Evolutionary conservation across 345 rosid species (phyloP), one percentile per base, ranked within the genome.

Genomic region (Pugionium dolabratum): DNA sequence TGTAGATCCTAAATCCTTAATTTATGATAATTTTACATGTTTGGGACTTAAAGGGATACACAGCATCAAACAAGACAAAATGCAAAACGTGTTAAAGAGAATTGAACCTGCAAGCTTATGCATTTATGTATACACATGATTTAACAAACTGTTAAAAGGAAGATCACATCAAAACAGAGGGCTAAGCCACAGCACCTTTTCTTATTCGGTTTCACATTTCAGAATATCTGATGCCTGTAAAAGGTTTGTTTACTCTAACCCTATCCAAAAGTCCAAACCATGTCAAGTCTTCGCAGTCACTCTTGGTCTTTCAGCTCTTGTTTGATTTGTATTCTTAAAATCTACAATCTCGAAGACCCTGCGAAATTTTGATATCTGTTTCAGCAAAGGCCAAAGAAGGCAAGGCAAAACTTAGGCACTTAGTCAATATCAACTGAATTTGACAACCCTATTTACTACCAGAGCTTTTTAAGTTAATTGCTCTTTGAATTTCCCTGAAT

Each of bases 291-390:
- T 62, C 50, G 27, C 51, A 54, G 52, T 11, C 29, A 9, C 48
- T 67, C 73, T 62, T 68, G 60, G 30, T 29, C 41, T 6, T 37
- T 39, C 58, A 37, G 54, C 6, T 55, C 59, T 41, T 67, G 51
- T 9, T 46, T 47, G 53, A 26, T 56, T 44, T 35, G 26, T 33
- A 37, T 68, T 61, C 50, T 18, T 55, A 41, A 56, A 54, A 68
- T 43, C 54, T 35, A 53, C 64, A 62, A 55, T 69, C 70, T 62
- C 28, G 69, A 55, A 33, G 66, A 75, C 51, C 69, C 78, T 42
- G 43, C 66, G 56, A 35, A 50, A 39, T 42, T 35, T 39, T 33
- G 48, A 53, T 29, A 28, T 39, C 40, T 43, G 31, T 43, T 25
- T 46, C 54, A 64, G 56, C 42, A 42, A 45, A 69, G 4, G 33